A percentile compares a stretch with the other conserved stretches of the same genome.
These are phyloP conservation scores for Rhizomucor pusillus DNA, from an alignment of 371 early-diverging fungal species.

Conservation along the genomic window DNA sequence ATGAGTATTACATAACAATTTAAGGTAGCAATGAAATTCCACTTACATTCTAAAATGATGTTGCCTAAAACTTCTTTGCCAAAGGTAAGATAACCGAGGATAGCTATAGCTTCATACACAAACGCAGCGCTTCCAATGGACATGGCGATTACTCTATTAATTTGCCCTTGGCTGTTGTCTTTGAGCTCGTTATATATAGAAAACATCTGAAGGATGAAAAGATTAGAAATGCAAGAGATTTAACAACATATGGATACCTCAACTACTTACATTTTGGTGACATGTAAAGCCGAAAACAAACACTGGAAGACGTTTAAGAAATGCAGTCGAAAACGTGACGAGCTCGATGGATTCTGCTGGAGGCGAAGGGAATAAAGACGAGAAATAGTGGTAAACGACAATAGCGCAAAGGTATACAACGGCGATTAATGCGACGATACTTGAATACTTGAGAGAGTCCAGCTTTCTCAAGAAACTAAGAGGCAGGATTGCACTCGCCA, in stretches of 20 bases:
- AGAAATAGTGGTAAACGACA: constrained; percentile 78
- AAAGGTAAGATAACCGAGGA: constrained; percentile 95
- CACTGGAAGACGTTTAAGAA: constrained; percentile 89
- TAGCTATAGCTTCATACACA: constrained; percentile 89
- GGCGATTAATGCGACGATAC: constrained; percentile 85
- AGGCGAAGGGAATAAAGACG: constrained; percentile 47
- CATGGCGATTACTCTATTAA: constrained; percentile 65
- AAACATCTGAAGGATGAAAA: constrained; percentile 62
- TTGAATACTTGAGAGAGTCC: constrained; percentile 95
- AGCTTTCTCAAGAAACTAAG: constrained; percentile 82
- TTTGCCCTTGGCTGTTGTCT: constrained; percentile 69
- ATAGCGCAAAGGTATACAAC: constrained; percentile 89
- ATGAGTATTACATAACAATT: not conserved
- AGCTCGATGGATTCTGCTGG: constrained; percentile 43
- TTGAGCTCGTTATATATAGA: constrained; percentile 90
- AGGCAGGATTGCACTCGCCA: constrained; percentile 69
- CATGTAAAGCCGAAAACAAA: constrained; percentile 98
- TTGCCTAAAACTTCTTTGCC: constrained; percentile 87
- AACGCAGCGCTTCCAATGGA: constrained; percentile 80
- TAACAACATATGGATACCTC: not conserved
- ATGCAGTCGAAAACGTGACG: constrained; percentile 56
- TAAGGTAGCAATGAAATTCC: not conserved
- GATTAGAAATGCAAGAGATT: not conserved
- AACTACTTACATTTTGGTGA: constrained; percentile 86
- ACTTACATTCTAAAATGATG: constrained; percentile 83